Conservation (phyloP, 306 rosid species). For the Prunus mume region DNA sequence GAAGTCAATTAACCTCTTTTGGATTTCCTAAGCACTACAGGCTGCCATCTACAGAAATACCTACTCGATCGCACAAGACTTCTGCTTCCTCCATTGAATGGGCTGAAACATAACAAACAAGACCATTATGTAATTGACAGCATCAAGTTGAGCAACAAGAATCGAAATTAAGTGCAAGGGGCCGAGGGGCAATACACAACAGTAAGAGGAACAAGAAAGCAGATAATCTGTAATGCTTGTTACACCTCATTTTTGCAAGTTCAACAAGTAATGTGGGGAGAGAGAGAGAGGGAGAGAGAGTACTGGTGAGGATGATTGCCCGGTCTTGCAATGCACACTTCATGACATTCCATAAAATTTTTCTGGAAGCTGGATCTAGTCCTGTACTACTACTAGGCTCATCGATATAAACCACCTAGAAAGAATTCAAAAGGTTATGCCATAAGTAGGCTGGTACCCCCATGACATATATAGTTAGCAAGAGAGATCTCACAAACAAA, state of each 20-base stretch:
- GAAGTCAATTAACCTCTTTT: conserved; percentile 55
- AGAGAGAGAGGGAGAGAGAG: not conserved
- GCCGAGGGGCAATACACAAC: not conserved
- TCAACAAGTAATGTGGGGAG: not conserved
- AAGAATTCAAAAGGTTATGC: not conserved
- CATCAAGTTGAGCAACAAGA: no score
- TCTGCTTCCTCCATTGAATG: conserved; percentile 99
- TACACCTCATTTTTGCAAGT: no score
- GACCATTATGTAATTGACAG: no score
- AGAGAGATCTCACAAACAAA: no score
- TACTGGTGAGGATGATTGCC: conserved; percentile 92
- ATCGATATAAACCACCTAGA: conserved; percentile 92
- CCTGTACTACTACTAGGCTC: conserved; percentile 77
- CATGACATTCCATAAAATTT: conserved; percentile 80
- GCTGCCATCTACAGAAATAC: conserved; percentile 86
- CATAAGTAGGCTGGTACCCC: conserved; percentile 2
- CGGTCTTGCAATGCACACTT: conserved; percentile 80
- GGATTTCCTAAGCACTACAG: conserved; percentile 97
- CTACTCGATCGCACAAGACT: conserved; percentile 83
- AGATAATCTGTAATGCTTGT: no score
- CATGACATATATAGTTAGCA: no score
- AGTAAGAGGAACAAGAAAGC: not conserved
- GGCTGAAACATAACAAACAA: conserved; percentile 45
- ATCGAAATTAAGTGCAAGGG: no score
- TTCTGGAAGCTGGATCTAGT: conserved; percentile 91